phyloP scores from a whole-genome alignment of 164 flowering plant species.

The Liriodendron chinense region DNA sequence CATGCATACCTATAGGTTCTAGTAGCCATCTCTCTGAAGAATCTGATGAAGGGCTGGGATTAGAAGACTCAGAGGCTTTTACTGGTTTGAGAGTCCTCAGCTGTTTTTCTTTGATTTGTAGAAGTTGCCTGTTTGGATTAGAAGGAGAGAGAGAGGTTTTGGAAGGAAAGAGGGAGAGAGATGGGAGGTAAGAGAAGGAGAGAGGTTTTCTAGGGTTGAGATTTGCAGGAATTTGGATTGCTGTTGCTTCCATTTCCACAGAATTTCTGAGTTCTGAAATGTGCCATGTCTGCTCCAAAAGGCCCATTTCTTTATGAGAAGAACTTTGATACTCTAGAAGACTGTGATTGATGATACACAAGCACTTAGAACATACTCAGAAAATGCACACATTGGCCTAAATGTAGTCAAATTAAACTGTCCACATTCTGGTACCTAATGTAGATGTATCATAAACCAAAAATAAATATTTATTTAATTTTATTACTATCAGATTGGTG shows the following conservation, averaged over 20 bases:
- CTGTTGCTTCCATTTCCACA: constrained; percentile 5
- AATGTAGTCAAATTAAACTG: no score
- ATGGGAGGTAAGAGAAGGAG: constrained; percentile 6
- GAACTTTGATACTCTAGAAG: no score
- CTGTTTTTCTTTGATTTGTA: constrained; percentile 9
- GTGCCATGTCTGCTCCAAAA: background rate
- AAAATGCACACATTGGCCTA: no score
- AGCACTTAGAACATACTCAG: background rate
- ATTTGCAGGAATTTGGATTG: background rate
- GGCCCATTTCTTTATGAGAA: no score
- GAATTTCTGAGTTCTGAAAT: background rate
- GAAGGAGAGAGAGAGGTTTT: constrained; percentile 1
- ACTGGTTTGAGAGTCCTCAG: constrained; percentile 21
- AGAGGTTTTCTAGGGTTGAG: background rate
- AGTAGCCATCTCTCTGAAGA: constrained; percentile 59
- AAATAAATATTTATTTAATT: no score
- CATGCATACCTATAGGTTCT: constrained; percentile 56
- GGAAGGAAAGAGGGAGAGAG: constrained; percentile 19
- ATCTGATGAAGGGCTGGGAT: constrained; percentile 21
- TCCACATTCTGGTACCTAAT: no score
- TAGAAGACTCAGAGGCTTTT: constrained; percentile 26
- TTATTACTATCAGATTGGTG: no score
- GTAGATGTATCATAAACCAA: no score
- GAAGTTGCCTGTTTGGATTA: constrained; percentile 9
- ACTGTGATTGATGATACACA: background rate